Evolutionary conservation across 2,329 filamentous ascomycete species (phyloP), one percentile per base, ranked within the genome.

Genomic region (Pseudocercospora ulei): DNA sequence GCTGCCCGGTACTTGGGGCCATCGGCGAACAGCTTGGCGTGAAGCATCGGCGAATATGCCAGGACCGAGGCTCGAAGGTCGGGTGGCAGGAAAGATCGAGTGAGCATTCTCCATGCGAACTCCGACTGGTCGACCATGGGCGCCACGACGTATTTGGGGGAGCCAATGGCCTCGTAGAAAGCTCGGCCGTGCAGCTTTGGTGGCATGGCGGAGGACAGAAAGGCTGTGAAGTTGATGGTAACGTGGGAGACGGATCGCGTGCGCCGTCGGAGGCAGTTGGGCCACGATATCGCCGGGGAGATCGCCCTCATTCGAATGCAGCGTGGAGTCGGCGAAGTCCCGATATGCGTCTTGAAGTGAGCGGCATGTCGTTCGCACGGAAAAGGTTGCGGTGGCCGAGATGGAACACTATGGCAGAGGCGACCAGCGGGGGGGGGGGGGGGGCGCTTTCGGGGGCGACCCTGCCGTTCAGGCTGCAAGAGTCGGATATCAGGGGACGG

Each of bases 71-170:
- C 69, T 33, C 62, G 60, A 3, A 54, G 50, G 27, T 76, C 67
- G 4, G 77, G 64, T 1, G 82, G 71, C 53, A 95, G 76, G 64
- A 93, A 96, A 4, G 87, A 95, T 52, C 90, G 79, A n/a, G 83
- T 83, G 50, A 98, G 78, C 72, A 95, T 80, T 53, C 90, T 82
- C 90, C 90, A 98, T 54, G 88, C 90, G 67, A 96, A 95, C 68
- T 98, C 90, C 19, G 86, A 95, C 62, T 95, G 84, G 58, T 98
- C 88, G 13, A 98, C 90, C 90, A 98, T 98, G 22, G 90, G 90
- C 20, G 90, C 90, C 39, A 98, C 73, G 18, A 98, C 76, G 50
- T 82, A 79, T 64, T 84, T 94, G 1, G 90, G 90, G 44, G 81
- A 87, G 13, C 90, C 90, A 46, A 98, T 81, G 58, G 83, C 93